Base-by-base conservation (phyloP, 768 basidiomycete species). In the Crassisporium funariophilum region DNA sequence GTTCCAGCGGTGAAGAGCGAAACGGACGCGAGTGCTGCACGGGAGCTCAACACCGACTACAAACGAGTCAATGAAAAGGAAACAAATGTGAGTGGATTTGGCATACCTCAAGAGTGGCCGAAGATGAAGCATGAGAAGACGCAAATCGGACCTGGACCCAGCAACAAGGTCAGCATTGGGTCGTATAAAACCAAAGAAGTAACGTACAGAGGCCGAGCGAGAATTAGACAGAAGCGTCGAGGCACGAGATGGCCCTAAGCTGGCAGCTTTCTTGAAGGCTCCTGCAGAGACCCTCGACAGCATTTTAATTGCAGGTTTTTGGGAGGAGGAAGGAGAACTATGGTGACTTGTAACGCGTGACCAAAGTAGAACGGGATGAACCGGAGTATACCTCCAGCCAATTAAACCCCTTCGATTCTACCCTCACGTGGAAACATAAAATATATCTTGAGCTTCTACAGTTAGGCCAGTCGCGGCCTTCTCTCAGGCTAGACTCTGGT, bases 1-100 rank as follows among this genome's bases (percentile, higher is more conserved):
- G 95, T 87, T 52, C 97, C 97, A 52, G 73, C 88, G 37, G 94
- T 81, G 65, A 90, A 68, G 47, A 86, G 72, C 39, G 90, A 83
- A 51, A 84, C 83, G 37, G 93, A 84, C 46, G 82, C 81, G 52
- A 91, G 79, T 19, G 88, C 79, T 47, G 83, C 75, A 63, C 84
- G 85, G 46, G 91, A 91, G 62, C 74, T 79, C 55, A 84, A 57
- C 53, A 86, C 63, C 11, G 86, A 74, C 89, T 91, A 46, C 11
- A 11, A 10, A 33, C 33, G 51, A 17, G 20, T 57, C 56, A 46
- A 59, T 40, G 12, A 35, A 21, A 25, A 19, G 27, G 8, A 20
- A 43, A 24, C 31, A 12, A 22, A 27, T 36, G 4, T 4, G n/a
- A 41, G 17, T 9, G 33, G 47, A 47, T 31, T 20, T 13, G 16